A percentile compares a stretch with the other conserved stretches of the same genome.
Conservation (phyloP, 352 stramenopile species). For the Phytophthora multivora region DNA sequence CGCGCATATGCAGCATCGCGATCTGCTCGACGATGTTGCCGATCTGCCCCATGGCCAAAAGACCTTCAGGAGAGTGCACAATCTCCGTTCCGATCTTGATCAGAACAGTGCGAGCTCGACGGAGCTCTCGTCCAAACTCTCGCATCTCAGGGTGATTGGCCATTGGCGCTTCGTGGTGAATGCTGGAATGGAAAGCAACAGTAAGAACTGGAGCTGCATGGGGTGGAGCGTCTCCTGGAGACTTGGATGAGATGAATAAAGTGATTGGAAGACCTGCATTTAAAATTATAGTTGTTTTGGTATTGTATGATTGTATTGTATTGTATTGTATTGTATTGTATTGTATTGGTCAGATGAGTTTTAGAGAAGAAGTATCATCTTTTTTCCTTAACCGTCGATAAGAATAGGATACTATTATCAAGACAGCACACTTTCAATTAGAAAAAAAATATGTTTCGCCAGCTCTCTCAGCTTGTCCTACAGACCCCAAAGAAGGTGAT, state of each 20-base stretch:
- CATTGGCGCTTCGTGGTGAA: neutral
- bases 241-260: no score
- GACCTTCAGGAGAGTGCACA: conserved; percentile 69
- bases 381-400: no score
- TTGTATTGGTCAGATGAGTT: no score
- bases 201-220: no score
- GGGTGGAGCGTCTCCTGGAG: no score
- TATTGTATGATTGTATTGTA: no score
- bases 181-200: neutral
- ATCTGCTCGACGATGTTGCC: conserved; percentile 81
- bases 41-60: conserved; percentile 58
- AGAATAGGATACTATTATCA: no score
- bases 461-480: conserved; percentile 1
- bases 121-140: conserved; percentile 43
- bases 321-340: no score
- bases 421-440: no score
- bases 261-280: no score
- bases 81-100: conserved; percentile 86
- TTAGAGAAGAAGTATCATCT: no score
- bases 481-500: conserved; percentile 12
- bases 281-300: no score
- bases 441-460: neutral
- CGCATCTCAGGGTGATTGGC: neutral
- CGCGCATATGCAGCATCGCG: conserved; percentile 76
- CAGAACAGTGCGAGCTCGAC: conserved; percentile 63